Evolutionary conservation across 1,284 basidiomycete genomes (phyloP), one percentile per base, ranked within the genome.

Genomic region (Ceratobasidium sp.): DNA sequence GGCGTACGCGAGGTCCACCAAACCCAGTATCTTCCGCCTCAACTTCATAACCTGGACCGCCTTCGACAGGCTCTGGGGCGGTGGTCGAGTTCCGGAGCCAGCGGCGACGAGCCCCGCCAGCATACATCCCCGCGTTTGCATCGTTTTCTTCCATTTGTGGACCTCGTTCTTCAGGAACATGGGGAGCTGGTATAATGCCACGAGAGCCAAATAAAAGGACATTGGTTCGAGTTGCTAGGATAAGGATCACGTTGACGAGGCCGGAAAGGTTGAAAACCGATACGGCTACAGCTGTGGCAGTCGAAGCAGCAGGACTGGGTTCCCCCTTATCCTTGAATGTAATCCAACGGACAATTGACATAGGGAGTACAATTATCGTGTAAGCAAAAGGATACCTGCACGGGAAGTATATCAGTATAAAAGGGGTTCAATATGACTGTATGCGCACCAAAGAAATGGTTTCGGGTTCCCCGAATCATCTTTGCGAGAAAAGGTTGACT

Each of bases 361-460:
- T 74, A 0, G 81, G 81, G 15, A 81, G 68, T 15, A 81, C 73
- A 5, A 81, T 20, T 13, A 79, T 67, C 13, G 79, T 78, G 62
- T 81, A 81, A 17, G 78, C 74, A 38, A 80, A 28, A 2, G 81
- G 81, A 56, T 81, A 81, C 80, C 81, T 81, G 71, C 1, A n/a
- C 15, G 67, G 59, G 3, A n/a, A 50, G 20, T 40, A 61, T n/a
- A 38, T 56, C 48, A 23, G 56, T n/a, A 64, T 33, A 67, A 54
- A 7, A 59, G 28, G 28, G 66, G 50, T 9, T 74, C 70, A 46
- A 69, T 54, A 61, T 65, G 79, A 50, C 26, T 56, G 44, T 66
- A 78, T 66, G 52, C 78, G 44, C 54, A 61, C 73, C 77, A 77
- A 15, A 71, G 64, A 20, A 70, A 65, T 12, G 38, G 66, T 23